phyloP scores from a whole-genome alignment of 176 grass and related monocot genomes.

The Eleusine indica region DNA sequence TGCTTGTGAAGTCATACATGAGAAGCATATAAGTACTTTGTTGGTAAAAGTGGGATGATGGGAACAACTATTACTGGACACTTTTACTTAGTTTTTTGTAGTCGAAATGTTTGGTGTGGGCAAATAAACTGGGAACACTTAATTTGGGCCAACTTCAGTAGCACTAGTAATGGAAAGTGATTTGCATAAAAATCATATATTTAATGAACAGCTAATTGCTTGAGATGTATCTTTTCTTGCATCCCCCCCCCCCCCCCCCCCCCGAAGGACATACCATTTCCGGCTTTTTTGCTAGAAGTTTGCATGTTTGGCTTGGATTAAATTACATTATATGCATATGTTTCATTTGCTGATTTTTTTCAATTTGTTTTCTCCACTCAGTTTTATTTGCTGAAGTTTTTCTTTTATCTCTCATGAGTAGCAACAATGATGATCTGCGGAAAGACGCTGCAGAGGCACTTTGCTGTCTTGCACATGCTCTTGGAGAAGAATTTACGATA shows the following conservation, averaged over 20 bases:
- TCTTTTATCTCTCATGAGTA: slow-evolving; percentile 42
- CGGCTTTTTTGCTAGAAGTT: not conserved
- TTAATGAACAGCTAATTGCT: not conserved
- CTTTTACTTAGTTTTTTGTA: not conserved
- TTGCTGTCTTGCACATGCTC: slow-evolving; percentile 90
- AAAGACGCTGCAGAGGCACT: slow-evolving; percentile 94
- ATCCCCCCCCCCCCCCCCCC: not conserved
- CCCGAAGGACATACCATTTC: not conserved
- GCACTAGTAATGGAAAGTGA: not conserved
- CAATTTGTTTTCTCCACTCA: not conserved
- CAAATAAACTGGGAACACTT: not conserved
- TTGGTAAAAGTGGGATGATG: not conserved
- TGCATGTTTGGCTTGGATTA: slow-evolving; percentile 1
- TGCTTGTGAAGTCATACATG: not conserved
- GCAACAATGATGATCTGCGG: slow-evolving; percentile 87
- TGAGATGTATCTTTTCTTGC: not conserved
- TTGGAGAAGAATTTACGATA: slow-evolving; percentile 90
- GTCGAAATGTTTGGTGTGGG: not conserved
- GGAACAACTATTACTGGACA: not conserved
- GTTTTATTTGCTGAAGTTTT: slow-evolving; percentile 19
- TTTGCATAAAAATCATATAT: not conserved
- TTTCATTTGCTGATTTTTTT: not conserved
- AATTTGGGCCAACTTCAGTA: not conserved
- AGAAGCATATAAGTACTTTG: not conserved
- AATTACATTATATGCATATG: not conserved